Conservation (phyloP, 192 early-diverging fungal species). For the Dissophora globulifera region DNA sequence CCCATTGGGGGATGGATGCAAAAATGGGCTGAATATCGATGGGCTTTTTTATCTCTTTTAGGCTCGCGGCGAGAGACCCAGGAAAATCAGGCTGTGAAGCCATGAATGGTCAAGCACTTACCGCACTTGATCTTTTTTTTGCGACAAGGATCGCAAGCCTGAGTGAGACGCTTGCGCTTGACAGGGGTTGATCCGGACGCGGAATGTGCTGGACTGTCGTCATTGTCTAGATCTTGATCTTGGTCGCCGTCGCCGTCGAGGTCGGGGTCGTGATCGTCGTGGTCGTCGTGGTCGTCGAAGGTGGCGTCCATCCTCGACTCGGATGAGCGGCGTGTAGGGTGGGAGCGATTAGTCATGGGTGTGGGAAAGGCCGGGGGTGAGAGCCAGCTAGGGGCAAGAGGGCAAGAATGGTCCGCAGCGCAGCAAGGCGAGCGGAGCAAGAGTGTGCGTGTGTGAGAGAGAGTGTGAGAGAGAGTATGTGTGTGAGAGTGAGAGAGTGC, state of each 20-base stretch:
- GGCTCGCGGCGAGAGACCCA: too few species aligned
- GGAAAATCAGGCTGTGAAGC: too few species aligned
- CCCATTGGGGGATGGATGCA: too few species aligned
- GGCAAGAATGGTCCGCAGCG: too few species aligned
- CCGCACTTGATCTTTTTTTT: conserved; percentile 76
- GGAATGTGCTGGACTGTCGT: not conserved
- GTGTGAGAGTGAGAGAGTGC: too few species aligned
- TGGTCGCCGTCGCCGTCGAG: conserved; percentile 26
- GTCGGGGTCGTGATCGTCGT: conserved; percentile 8
- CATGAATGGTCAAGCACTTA: too few species aligned
- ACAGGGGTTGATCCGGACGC: conserved; percentile 8
- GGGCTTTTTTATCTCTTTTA: too few species aligned
- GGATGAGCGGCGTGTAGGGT: too few species aligned
- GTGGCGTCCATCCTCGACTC: too few species aligned
- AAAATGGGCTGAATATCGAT: too few species aligned
- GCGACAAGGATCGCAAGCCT: conserved; percentile 80
- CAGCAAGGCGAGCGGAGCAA: too few species aligned
- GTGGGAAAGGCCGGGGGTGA: conserved; percentile 2
- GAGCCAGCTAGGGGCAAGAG: too few species aligned
- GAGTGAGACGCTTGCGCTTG: conserved; percentile 74
- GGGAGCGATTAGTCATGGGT: conserved; percentile 8
- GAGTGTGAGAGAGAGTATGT: not conserved
- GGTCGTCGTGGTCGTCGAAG: conserved; percentile 6
- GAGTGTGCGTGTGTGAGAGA: not conserved
- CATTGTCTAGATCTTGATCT: conserved; percentile 22